Evolutionary conservation across 345 rosid species (phyloP), one percentile per base, ranked within the genome.

Genomic region (Salix exigua): DNA sequence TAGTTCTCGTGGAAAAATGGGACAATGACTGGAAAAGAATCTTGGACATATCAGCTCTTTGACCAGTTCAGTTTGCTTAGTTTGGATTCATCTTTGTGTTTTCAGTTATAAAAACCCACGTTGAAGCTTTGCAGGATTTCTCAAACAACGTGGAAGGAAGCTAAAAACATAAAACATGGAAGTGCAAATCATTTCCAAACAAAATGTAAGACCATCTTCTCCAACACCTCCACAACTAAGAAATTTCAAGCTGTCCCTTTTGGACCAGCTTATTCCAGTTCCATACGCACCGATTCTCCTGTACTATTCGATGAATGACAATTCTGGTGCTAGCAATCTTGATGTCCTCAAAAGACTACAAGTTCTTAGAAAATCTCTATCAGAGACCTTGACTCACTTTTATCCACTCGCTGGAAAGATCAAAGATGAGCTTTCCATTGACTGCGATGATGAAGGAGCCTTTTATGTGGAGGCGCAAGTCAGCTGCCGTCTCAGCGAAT

Each of bases 121-220:
- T 19, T 51, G 10, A 19, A 18, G 23, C 4, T 40, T 9, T 23
- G 30, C 4, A 10, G 26, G 21, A 26, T 68, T 10, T 13, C 17
- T 55, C 37, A 17, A 40, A 6, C 31, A 28, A 64, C 38, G 31
- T 44, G 68, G 4, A 61, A 11, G 23, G 31, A 66, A 68, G n/a
- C 10, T n/a, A 37, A 25, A 33, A 62, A 23, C n/a, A 46, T 53
- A 9, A 65, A 63, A 79, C 50, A 82, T 81, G 85, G 85, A 87
- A 75, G 82, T 85, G 46, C 68, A 70, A 67, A 73, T 86, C 50
- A 31, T 77, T 65, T 83, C 83, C 51, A 61, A 42, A 40, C 76
- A 83, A 73, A 23, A 71, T 78, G 62, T 88, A 46, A 86, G 82
- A 60, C 89, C 89, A 65, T 82, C 82, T 46, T 75, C 80, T n/a